Percentiles rank a stretch among this genome's conserved stretches.
phyloP scores from a whole-genome alignment of 2,329 filamentous ascomycete genomes.

The Amauroascus verrucosus region DNA sequence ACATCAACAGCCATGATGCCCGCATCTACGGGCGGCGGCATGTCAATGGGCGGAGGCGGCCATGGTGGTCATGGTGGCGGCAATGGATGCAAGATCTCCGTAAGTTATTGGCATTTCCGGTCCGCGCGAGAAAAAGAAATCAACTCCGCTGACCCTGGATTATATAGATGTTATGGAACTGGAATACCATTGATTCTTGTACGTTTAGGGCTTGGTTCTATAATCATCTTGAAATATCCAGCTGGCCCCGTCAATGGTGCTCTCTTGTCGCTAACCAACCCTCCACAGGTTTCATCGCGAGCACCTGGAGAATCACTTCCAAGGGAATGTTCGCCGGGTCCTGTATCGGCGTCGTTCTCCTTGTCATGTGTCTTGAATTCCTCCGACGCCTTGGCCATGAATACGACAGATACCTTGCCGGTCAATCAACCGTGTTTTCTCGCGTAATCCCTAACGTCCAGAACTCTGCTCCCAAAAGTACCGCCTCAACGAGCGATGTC shows the following conservation, averaged over 20 bases:
- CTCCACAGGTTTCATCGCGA: constrained; percentile 53
- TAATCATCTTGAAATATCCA: no score
- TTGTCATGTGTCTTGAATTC: constrained; percentile 62
- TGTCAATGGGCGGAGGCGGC: constrained; percentile 10
- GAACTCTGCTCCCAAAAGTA: not conserved
- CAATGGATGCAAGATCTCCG: constrained; percentile 26
- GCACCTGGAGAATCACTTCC: constrained; percentile 59
- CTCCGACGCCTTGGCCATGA: constrained; percentile 61
- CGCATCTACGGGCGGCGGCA: constrained; percentile 5
- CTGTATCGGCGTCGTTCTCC: constrained; percentile 66
- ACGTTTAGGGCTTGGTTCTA: not conserved
- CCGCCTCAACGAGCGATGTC: not conserved
- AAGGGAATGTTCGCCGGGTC: constrained; percentile 65
- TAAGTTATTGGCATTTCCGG: constrained; percentile 13
- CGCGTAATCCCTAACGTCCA: not conserved
- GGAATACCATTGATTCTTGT: constrained; percentile 59
- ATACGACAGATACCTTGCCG: constrained; percentile 58
- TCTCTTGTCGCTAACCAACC: not conserved
- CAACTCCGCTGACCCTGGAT: not conserved
- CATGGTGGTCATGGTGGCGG: constrained; percentile 14
- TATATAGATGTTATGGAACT: constrained; percentile 67
- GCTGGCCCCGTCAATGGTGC: not conserved
- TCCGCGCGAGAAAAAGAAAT: not conserved
- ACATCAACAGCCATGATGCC: constrained; percentile 12
- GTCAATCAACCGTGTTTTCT: constrained; percentile 35